phyloP scores from a whole-genome alignment of 805 yeast genomes.

The Monosporozyma unispora region DNA sequence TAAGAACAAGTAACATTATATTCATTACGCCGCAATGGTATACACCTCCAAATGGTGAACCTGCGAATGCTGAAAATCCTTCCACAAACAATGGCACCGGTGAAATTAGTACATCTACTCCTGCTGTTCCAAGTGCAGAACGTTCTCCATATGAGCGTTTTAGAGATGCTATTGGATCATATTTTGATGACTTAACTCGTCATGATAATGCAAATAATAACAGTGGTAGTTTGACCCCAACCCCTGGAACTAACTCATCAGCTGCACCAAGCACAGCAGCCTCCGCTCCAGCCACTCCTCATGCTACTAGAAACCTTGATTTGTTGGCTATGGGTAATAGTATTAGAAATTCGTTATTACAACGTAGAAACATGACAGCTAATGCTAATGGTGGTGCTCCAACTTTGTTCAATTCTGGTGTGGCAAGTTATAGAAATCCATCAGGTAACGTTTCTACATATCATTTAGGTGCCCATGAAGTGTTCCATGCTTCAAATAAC shows the following conservation, averaged over 20 bases:
- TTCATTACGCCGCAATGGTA: not conserved
- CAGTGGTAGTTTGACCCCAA: not conserved
- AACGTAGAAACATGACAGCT: not conserved
- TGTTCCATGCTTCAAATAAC: not conserved
- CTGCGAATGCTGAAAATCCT: not conserved
- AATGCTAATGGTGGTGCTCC: not conserved
- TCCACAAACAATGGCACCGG: not conserved
- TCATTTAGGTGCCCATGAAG: conserved; percentile 5
- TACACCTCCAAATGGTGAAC: not conserved
- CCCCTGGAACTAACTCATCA: not conserved
- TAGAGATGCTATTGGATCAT: conserved; percentile 12
- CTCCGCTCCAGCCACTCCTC: not conserved
- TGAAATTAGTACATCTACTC: not conserved
- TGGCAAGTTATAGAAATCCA: conserved; percentile 26
- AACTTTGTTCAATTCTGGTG: conserved; percentile 23
- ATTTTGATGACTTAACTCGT: not conserved
- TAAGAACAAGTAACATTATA: not conserved
- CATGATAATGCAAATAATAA: not conserved
- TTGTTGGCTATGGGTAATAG: not conserved
- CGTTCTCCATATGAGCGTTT: conserved; percentile 18
- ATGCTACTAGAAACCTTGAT: not conserved
- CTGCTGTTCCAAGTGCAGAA: not conserved
- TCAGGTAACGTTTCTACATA: conserved; percentile 24
- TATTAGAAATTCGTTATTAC: not conserved
- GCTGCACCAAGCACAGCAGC: not conserved